phyloP scores from a whole-genome alignment of 345 rosid species.

The Brassica rapa region DNA sequence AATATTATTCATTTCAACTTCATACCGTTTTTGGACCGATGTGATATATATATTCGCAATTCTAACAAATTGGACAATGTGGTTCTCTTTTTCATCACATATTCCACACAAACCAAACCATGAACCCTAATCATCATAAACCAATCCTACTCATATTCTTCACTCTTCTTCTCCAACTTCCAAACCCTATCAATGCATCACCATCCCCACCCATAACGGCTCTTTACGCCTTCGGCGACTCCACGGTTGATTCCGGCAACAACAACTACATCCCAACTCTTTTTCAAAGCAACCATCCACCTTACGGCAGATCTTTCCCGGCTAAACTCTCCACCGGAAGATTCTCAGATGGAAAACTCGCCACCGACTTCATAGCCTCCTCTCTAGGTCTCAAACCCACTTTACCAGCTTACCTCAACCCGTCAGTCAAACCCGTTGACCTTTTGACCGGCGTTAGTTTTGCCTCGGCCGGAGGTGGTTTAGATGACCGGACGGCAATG shows the following conservation, averaged over 20 bases:
- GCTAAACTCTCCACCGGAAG: slow-evolving; percentile 40
- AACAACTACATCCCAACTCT: slow-evolving; percentile 39
- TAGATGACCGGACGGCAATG: slow-evolving; percentile 33
- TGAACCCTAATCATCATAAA: slow-evolving; percentile 17
- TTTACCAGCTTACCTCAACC: slow-evolving; percentile 44
- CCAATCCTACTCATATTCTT: slow-evolving; percentile 17
- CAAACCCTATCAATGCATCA: slow-evolving; percentile 27
- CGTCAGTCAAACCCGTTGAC: slow-evolving; percentile 24
- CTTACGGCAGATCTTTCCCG: slow-evolving; percentile 43
- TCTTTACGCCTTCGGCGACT: slow-evolving; percentile 45
- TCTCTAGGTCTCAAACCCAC: slow-evolving; percentile 39
- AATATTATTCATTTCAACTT: not conserved
- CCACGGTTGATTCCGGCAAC: slow-evolving; percentile 46
- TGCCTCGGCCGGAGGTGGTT: slow-evolving; percentile 45
- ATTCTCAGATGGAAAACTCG: slow-evolving; percentile 44
- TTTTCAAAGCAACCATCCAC: slow-evolving; percentile 30
- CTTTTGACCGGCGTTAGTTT: slow-evolving; percentile 45
- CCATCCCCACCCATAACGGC: slow-evolving; percentile 36
- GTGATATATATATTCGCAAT: not conserved
- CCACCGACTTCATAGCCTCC: slow-evolving; percentile 41
- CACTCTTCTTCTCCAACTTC: slow-evolving; percentile 20
- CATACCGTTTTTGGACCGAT: not conserved
- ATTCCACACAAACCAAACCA: slow-evolving; percentile 19
- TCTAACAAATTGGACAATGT: not conserved
- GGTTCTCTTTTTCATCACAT: slow-evolving; percentile 1